These are phyloP conservation scores for Colletotrichum eleusines DNA, from an alignment of 2,329 filamentous ascomycete genomes.

Conservation along the genomic window DNA sequence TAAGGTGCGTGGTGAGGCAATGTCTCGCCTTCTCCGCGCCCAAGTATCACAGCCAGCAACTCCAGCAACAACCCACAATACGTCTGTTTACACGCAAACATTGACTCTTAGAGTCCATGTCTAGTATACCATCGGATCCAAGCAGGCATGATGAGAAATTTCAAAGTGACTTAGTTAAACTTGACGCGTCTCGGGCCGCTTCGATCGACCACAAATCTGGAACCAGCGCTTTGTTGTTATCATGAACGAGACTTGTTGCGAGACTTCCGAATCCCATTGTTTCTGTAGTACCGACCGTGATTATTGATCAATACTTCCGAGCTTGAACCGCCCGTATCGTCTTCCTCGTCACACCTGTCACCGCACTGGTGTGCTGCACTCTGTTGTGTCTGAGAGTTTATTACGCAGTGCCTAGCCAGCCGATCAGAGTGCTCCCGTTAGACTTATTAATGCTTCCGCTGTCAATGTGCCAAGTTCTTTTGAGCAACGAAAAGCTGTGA, in stretches of 20 bases:
- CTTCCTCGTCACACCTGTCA: not conserved
- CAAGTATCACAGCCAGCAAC: no score
- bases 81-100: no score
- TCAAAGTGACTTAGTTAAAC: no score
- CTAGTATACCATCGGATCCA: not conserved
- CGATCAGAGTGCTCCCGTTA: not conserved
- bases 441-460: constrained; percentile 1
- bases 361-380: not conserved
- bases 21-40: no score
- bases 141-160: constrained; percentile 18
- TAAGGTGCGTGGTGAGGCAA: no score
- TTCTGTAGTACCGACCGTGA: constrained; percentile 36
- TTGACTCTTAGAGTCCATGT: not conserved
- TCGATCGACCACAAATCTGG: constrained; percentile 9
- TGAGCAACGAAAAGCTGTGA: no score
- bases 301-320: constrained; percentile 13
- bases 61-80: no score
- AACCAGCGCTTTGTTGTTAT: no score
- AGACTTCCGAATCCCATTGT: constrained; percentile 34
- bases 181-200: no score
- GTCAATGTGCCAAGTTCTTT: no score
- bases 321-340: not conserved
- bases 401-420: not conserved
- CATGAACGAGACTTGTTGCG: constrained; percentile 31
- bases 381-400: not conserved